A percentile compares a stretch with the other conserved stretches of the same genome.
These are phyloP conservation scores for Ophiostoma montium DNA, from an alignment of 2,329 filamentous ascomycete genomes.

Conservation along the genomic window DNA sequence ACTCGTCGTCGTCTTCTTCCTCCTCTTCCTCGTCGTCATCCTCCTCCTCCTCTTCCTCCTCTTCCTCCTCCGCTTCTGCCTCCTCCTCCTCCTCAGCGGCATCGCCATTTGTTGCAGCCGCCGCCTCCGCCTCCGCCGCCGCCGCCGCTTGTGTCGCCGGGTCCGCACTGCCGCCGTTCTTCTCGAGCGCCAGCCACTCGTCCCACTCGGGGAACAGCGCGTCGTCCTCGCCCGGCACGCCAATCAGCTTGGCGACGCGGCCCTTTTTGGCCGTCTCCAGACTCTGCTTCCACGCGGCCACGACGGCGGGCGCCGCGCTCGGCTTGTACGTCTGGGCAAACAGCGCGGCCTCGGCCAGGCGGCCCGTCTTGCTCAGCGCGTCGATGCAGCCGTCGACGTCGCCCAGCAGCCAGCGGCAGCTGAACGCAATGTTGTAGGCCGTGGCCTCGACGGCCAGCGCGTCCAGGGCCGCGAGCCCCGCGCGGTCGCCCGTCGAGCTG, in stretches of 20 bases:
- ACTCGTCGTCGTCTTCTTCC: background rate
- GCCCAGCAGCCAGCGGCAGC: constrained; percentile 72
- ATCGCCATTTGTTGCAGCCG: background rate
- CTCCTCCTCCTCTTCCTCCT: background rate
- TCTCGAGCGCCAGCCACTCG: constrained; percentile 68
- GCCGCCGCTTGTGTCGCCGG: background rate
- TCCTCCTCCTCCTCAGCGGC: constrained; percentile 34
- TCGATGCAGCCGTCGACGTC: constrained; percentile 73
- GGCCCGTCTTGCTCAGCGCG: constrained; percentile 62
- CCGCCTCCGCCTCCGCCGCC: background rate
- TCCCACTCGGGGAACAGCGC: constrained; percentile 97
- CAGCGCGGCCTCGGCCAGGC: constrained; percentile 73
- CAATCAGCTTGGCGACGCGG: constrained; percentile 72
- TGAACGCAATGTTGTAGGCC: constrained; percentile 87
- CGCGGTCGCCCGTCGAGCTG: constrained; percentile 67
- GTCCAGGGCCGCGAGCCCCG: constrained; percentile 59
- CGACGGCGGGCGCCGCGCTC: constrained; percentile 52
- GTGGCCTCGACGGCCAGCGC: constrained; percentile 61
- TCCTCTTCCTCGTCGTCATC: background rate
- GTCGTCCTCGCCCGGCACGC: constrained; percentile 65
- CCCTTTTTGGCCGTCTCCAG: constrained; percentile 76
- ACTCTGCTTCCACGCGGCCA: constrained; percentile 65
- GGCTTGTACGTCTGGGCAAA: constrained; percentile 96
- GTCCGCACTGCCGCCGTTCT: constrained; percentile 42
- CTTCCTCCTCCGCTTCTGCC: background rate